Conservation (phyloP, 257 asterid genomes). For the Craterostigma plantagineum region DNA sequence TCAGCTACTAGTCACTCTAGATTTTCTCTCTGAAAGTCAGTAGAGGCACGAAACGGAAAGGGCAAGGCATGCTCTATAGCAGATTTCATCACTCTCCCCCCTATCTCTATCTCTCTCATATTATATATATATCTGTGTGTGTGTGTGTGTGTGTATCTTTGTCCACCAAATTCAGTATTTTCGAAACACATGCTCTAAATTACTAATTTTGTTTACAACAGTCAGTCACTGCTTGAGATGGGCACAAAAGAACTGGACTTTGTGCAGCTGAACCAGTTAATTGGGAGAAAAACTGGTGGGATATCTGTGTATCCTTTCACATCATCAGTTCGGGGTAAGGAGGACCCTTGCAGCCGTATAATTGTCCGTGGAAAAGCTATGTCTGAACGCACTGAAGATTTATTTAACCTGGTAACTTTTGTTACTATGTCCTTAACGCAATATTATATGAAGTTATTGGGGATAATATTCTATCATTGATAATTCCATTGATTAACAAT, state of each 20-base stretch:
- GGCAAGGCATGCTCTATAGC: too few relatives aligned
- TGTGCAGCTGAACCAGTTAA: constrained; percentile 80
- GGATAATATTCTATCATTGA: background rate
- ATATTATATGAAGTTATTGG: constrained; percentile 8
- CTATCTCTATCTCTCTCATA: too few relatives aligned
- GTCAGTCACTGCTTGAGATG: constrained; percentile 96
- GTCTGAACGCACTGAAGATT: constrained; percentile 75
- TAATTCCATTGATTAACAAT: too few relatives aligned
- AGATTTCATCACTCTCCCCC: too few relatives aligned
- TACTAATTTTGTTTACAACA: constrained; percentile 19
- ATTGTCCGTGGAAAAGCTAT: constrained; percentile 90
- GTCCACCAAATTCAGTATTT: background rate
- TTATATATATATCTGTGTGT: background rate
- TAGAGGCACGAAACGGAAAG: too few relatives aligned
- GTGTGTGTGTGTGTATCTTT: too few relatives aligned
- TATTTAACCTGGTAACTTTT: constrained; percentile 57
- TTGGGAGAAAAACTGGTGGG: constrained; percentile 98
- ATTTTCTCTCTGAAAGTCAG: too few relatives aligned
- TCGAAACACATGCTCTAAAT: constrained; percentile 6
- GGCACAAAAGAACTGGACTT: constrained; percentile 91
- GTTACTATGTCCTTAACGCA: constrained; percentile 1
- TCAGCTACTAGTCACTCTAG: constrained; percentile 7
- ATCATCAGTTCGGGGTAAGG: constrained; percentile 66
- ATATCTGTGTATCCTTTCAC: constrained; percentile 85
- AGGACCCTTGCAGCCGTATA: constrained; percentile 60